Conservation (phyloP, 139 green algal species). For the Chlorella sp. region DNA sequence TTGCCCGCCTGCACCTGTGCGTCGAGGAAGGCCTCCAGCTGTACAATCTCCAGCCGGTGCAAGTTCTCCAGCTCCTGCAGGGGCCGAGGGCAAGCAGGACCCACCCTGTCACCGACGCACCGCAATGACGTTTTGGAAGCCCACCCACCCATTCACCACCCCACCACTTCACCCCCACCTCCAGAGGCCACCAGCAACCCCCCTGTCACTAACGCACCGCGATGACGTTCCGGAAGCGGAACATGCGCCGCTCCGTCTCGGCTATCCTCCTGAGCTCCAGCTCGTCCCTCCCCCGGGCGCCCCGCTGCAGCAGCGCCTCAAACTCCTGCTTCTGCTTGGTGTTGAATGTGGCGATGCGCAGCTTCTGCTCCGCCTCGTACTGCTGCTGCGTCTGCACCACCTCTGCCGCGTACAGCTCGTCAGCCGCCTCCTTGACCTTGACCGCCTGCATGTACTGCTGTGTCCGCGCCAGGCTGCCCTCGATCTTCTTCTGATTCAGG, state of each 20-base stretch:
- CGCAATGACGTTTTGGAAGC: conserved; percentile 39
- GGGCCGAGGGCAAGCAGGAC: no score
- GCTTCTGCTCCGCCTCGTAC: conserved; percentile 7
- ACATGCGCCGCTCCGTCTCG: conserved; percentile 34
- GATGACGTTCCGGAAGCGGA: conserved; percentile 42
- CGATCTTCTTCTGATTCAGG: conserved; percentile 29
- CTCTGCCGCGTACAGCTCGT: conserved; percentile 34
- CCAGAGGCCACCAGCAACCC: no score
- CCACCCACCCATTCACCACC: no score
- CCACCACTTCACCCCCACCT: no score
- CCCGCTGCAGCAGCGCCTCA: conserved; percentile 35
- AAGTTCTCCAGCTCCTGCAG: conserved; percentile 37
- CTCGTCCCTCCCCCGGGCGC: conserved; percentile 28
- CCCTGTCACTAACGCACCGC: no score
- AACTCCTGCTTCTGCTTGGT: conserved; percentile 42
- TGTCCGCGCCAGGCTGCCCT: conserved; percentile 24
- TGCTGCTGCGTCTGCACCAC: not conserved
- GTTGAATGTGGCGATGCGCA: conserved; percentile 36
- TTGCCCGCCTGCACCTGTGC: conserved; percentile 45
- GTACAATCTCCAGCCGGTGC: conserved; percentile 42
- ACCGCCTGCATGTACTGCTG: conserved; percentile 31
- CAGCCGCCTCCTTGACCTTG: conserved; percentile 31
- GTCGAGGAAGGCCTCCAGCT: conserved; percentile 53
- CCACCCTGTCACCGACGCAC: no score
- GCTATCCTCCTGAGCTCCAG: conserved; percentile 32